These are phyloP conservation scores for Myxozyma udenii DNA, from an alignment of 805 yeast genomes.

Conservation along the genomic window DNA sequence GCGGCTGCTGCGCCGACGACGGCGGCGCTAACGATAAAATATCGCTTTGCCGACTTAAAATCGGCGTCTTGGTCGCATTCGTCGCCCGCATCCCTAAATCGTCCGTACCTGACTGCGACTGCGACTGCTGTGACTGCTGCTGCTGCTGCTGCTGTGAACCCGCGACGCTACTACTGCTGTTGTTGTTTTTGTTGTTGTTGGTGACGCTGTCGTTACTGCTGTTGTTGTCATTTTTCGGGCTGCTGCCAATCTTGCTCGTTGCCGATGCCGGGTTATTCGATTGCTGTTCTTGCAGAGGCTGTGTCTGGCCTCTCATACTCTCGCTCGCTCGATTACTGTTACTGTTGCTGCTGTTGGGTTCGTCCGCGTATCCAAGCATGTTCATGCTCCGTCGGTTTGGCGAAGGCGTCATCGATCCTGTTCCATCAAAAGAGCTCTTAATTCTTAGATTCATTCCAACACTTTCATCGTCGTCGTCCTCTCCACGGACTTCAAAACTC, in stretches of 20 bases:
- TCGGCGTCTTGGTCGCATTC: constrained; percentile 25
- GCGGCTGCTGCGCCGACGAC: constrained; percentile 39
- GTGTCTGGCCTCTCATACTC: not conserved
- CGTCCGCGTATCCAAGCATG: constrained; percentile 14
- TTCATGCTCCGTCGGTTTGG: constrained; percentile 10
- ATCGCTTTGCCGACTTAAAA: constrained; percentile 23
- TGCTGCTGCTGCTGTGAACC: not conserved
- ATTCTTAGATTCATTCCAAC: constrained; percentile 5
- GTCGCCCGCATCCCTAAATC: constrained; percentile 17
- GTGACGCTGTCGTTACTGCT: constrained; percentile 1
- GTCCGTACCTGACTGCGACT: constrained; percentile 3
- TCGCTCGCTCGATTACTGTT: not conserved
- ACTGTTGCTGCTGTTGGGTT: not conserved
- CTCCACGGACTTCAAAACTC: constrained; percentile 1
- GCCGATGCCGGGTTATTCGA: not conserved
- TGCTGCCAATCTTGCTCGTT: not conserved
- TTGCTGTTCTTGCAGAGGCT: not conserved
- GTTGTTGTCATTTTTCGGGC: not conserved
- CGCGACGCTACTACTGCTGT: no score
- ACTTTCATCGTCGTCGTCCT: constrained; percentile 11
- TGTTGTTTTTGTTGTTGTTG: not conserved
- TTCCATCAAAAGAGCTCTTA: constrained; percentile 9
- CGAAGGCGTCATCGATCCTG: constrained; percentile 23
- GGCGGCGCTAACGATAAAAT: constrained; percentile 40
- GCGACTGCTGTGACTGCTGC: not conserved